Evolutionary conservation across 129 eudicot genomes (phyloP), one percentile per base, ranked within the genome.

Genomic region (Mikania micrantha): DNA sequence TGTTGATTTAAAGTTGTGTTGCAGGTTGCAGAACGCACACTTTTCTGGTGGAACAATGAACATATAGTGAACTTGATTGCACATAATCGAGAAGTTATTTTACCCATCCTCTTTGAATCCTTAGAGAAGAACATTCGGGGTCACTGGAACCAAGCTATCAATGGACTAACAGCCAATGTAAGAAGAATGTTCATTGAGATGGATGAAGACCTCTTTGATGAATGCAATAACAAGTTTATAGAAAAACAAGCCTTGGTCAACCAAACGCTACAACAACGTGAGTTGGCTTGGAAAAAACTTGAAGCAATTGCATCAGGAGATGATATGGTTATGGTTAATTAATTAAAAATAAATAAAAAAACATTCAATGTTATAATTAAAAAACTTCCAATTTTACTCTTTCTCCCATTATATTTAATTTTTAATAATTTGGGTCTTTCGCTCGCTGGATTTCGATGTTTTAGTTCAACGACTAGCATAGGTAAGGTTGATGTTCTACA

Each of bases 131-230:
- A 86, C 21, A 66, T 83, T 45, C 72, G 38, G 25, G 64, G 84
- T 29, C 93, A 86, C 68, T 86, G 86, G 93, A 86, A 83, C 68
- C 82, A 72, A 34, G 86, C 86, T 9, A 75, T 86, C 53, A 78
- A 74, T 27, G 86, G 82, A 53, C 64, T 83, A 70, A 83, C 82
- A 45, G 47, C 76, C 31, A 83, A 86, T 50, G 88, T 83, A 10
- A 76, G 86, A 69, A 68, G 76, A 80, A 80, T 80, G 94, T 86
- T 86, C 77, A 86, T 36, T 35, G 94, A 86, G 41, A 86, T 83
- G 88, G 94, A 86, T 66, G 38, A 68, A 1, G 86, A 83, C 41
- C 84, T 86, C 16, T 83, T 80, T 66, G 84, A 86, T 38, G 74
- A 80, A 39, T 86, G 88, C 56, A 77, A 70, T 42, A 72, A 59